Conservation (phyloP, 139 green algal species). For the Chlamydomonas incerta region DNA sequence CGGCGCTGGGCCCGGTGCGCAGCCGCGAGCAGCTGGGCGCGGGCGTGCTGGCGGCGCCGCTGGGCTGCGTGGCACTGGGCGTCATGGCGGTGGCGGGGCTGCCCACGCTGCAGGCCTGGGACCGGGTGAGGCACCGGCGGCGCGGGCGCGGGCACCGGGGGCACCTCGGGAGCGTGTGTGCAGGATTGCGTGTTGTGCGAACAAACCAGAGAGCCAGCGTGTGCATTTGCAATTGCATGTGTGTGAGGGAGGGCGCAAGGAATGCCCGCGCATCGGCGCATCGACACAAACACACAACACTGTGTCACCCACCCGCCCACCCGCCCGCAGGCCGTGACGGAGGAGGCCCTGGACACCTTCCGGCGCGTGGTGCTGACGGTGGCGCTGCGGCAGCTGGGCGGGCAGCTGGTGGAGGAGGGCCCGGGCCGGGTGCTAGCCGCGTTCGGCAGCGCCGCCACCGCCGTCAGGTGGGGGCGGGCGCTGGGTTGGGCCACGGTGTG, state of each 20-base stretch:
- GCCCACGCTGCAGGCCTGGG: constrained; percentile 28
- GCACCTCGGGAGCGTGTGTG: too few relatives aligned
- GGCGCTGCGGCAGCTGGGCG: constrained; percentile 10
- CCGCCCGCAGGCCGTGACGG: constrained; percentile 4
- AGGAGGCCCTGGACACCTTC: constrained; percentile 19
- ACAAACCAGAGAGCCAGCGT: too few relatives aligned
- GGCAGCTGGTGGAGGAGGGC: constrained; percentile 20
- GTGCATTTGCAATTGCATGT: too few relatives aligned
- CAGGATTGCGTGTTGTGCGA: too few relatives aligned
- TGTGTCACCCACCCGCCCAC: not conserved
- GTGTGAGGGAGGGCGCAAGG: too few relatives aligned
- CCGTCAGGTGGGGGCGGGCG: not conserved
- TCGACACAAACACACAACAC: too few relatives aligned
- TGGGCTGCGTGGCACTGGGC: constrained; percentile 16
- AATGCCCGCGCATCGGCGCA: too few relatives aligned
- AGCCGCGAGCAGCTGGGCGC: not conserved
- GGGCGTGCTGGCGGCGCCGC: constrained; percentile 1
- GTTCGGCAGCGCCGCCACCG: constrained; percentile 10
- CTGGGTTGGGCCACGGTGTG: not conserved
- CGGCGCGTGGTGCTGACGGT: not conserved
- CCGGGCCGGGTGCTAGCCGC: constrained; percentile 20
- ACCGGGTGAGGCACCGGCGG: constrained; percentile 2
- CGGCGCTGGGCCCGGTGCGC: not conserved
- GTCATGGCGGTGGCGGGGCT: constrained; percentile 17
- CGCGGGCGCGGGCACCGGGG: not conserved